Evolutionary conservation across 805 yeast species (phyloP), one percentile per base, ranked within the genome.

Genomic region (Candida glaebosa): DNA sequence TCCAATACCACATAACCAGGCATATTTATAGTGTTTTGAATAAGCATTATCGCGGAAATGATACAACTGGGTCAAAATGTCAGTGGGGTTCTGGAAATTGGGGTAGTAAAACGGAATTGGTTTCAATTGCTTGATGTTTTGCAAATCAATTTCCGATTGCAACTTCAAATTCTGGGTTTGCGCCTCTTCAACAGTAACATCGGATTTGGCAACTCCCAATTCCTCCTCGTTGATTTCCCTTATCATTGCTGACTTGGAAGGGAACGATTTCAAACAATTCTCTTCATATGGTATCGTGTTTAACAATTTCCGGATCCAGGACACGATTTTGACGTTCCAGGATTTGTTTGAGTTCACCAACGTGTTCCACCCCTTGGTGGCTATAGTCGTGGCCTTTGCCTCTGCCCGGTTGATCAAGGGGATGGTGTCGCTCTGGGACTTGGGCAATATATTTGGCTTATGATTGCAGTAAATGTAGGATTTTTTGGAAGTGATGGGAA

Each of bases 231-330:
- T 66, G 40, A 73, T 59, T 46, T 70, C 75, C 31, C 87, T 63
- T 26, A 80, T 61, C 61, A 86, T 73, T 26, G 82, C 67, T 28
- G 66, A 61, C 43, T 77, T 74, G 2, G 89, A 79, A 1, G 98
- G 97, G 18, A 91, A 76, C 2, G 91, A 76, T 45, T 79, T 71
- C 44, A 90, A 67, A 35, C 88, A 77, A 52, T 78, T 76, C 55
- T 90, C 98, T 49, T 82, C 81, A 78, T 91, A 90, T 2, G 91
- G 87, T 5, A 86, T 78, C 17, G 78, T 70, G 39, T 77, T 75
- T 49, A 89, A 59, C 31, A 84, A 68, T 41, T 58, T 60, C 33
- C 76, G 72, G 12, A 82, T 75, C 46, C 68, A 67, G 2, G 55
- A 38, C 2, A 84, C 88, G 34, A 89, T 73, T 40, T 68, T 71